Conservation (phyloP, 2,329 filamentous ascomycete species). For the Apiospora hydei region DNA sequence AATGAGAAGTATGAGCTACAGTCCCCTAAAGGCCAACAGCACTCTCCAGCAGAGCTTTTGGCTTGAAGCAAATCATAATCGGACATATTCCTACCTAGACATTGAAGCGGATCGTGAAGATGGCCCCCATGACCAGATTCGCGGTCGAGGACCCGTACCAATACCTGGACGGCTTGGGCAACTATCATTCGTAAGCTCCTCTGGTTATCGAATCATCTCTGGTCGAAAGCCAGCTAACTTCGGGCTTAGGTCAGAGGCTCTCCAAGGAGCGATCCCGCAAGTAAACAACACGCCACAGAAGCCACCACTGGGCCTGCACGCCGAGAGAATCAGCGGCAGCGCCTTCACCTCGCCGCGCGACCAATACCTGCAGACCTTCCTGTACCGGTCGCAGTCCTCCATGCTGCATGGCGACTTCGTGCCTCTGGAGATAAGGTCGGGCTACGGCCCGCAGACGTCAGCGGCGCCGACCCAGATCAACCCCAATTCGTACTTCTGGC, state of each 20-base stretch:
- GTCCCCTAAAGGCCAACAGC: not conserved
- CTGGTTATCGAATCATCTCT: not conserved
- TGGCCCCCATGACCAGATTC: constrained; percentile 46
- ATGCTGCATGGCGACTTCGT: constrained; percentile 60
- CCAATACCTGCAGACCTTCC: constrained; percentile 66
- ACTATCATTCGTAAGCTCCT: constrained; percentile 69
- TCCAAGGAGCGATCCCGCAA: constrained; percentile 70
- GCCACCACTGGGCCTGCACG: constrained; percentile 71
- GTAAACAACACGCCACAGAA: constrained; percentile 77
- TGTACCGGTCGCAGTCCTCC: constrained; percentile 65
- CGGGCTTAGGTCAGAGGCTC: constrained; percentile 66
- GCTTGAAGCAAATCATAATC: not conserved
- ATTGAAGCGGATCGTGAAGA: not conserved
- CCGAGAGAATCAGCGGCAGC: constrained; percentile 69
- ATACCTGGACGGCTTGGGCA: constrained; percentile 74
- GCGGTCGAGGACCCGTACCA: constrained; percentile 54
- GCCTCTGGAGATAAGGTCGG: constrained; percentile 39
- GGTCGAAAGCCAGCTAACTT: not conserved
- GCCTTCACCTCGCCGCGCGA: constrained; percentile 67
- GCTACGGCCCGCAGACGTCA: constrained; percentile 50
- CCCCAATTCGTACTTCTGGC: constrained; percentile 86
- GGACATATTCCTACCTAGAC: not conserved
- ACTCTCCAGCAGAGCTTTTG: not conserved
- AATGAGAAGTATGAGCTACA: not conserved
- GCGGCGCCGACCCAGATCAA: constrained; percentile 70